Evolutionary conservation across 345 rosid genomes (phyloP).

Genomic region (Hirschfeldia incana): DNA sequence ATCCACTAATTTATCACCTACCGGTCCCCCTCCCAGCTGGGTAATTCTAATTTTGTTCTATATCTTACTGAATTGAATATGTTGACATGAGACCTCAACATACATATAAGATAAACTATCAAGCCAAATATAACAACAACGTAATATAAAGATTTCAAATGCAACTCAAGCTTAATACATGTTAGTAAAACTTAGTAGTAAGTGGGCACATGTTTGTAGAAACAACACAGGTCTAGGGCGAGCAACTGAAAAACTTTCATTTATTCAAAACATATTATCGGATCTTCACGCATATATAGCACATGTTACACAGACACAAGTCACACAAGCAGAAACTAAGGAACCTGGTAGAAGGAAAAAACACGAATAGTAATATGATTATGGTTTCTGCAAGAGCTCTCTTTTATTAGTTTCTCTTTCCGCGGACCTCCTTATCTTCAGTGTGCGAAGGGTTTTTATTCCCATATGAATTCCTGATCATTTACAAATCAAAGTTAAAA

Average conservation of each 20-base stretch:
- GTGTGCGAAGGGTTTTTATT: neutral
- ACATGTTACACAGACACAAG: neutral
- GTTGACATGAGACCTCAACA: neutral
- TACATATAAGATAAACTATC: neutral
- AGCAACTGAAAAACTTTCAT: neutral
- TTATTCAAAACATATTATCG: neutral
- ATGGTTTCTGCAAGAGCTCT: neutral
- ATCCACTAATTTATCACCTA: too few species aligned
- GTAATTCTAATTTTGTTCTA: too few species aligned
- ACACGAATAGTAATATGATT: neutral
- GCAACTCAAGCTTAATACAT: neutral
- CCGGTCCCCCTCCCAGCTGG: too few species aligned
- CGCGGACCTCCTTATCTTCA: slow-evolving; percentile 2
- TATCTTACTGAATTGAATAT: too few species aligned
- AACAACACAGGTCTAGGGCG: neutral
- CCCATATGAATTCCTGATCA: neutral
- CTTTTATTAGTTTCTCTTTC: neutral
- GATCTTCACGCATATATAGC: neutral
- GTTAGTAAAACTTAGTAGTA: neutral
- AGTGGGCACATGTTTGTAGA: neutral
- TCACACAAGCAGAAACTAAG: neutral
- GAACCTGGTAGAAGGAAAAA: neutral
- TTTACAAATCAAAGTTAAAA: neutral
- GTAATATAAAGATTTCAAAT: neutral
- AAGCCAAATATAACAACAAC: neutral